Percentiles rank a stretch among this genome's conserved stretches.
These are phyloP conservation scores for Coemansia javaensis DNA, from an alignment of 192 early-diverging fungal species.

Conservation along the genomic window DNA sequence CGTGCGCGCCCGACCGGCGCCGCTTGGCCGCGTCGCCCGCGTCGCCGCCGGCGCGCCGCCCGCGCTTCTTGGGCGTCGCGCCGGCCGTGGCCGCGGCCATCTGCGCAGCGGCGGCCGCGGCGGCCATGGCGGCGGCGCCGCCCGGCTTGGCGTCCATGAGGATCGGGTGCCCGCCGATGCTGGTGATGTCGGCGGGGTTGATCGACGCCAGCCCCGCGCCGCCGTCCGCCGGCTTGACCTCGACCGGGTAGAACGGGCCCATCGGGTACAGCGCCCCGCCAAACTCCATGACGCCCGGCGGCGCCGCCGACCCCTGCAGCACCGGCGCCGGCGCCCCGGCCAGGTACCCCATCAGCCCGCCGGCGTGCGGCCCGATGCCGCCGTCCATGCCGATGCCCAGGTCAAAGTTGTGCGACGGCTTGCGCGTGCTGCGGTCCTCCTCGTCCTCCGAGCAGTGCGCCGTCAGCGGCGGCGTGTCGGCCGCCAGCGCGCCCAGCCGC, in stretches of 20 bases:
- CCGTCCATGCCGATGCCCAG: conserved; percentile 4
- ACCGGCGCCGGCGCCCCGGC: background rate
- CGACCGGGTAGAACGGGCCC: conserved; percentile 4
- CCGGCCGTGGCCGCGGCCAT: background rate
- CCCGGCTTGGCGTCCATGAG: background rate
- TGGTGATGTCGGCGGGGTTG: conserved; percentile 19
- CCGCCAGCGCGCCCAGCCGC: conserved; percentile 3
- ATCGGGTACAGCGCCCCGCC: conserved; percentile 4
- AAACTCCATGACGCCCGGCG: background rate
- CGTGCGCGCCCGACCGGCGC: conserved; percentile 4
- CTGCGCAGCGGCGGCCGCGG: background rate
- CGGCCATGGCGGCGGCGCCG: background rate
- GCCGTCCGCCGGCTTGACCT: background rate
- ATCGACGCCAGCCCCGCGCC: conserved; percentile 2
- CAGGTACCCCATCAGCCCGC: conserved; percentile 12
- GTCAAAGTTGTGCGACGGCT: conserved; percentile 21
- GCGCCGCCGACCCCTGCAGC: background rate
- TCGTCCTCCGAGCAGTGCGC: conserved; percentile 44
- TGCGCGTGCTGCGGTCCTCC: conserved; percentile 24
- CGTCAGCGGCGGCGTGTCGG: conserved; percentile 32
- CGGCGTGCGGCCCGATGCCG: background rate
- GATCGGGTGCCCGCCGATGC: background rate
- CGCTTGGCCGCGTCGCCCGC: conserved; percentile 9
- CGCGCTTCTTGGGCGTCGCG: conserved; percentile 15
- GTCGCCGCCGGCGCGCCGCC: background rate